phyloP scores from a whole-genome alignment of 768 basidiomycete species.

The Pseudohyphozyma bogoriensis region DNA sequence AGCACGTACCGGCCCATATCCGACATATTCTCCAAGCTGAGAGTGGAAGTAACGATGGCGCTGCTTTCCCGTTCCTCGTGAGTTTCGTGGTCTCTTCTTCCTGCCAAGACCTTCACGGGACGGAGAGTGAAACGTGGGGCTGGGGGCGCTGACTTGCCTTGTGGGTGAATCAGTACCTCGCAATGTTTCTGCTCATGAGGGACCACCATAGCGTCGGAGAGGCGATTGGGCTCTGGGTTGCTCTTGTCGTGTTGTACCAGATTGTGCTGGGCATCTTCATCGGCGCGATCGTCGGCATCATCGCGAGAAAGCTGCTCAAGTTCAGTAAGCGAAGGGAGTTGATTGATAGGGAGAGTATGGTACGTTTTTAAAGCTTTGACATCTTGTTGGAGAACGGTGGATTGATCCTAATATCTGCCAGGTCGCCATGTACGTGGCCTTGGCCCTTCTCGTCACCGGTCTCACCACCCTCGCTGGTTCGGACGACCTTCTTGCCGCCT shows the following conservation, averaged over 20 bases:
- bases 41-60: constrained; percentile 91
- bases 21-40: constrained; percentile 76
- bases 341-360: constrained; percentile 43
- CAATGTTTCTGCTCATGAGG: constrained; percentile 76
- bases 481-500: constrained; percentile 66
- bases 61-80: constrained; percentile 88
- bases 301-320: constrained; percentile 39
- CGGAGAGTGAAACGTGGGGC: background rate
- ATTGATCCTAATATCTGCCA: background rate
- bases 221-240: constrained; percentile 78
- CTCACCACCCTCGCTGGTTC: constrained; percentile 42
- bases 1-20: constrained; percentile 71
- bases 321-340: constrained; percentile 36
- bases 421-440: constrained; percentile 41
- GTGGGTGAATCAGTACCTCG: constrained; percentile 45
- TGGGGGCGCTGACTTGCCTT: background rate
- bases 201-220: constrained; percentile 42
- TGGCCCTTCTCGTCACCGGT: constrained; percentile 76
- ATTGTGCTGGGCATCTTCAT: constrained; percentile 39
- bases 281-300: constrained; percentile 39
- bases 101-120: too few relatives aligned
- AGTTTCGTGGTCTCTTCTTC: constrained; percentile 19
- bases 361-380: background rate
- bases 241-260: constrained; percentile 37
- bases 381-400: background rate